Evolutionary conservation across 169 alveolate genomes (phyloP).

Genomic region (Cryptosporidium ubiquitum): DNA sequence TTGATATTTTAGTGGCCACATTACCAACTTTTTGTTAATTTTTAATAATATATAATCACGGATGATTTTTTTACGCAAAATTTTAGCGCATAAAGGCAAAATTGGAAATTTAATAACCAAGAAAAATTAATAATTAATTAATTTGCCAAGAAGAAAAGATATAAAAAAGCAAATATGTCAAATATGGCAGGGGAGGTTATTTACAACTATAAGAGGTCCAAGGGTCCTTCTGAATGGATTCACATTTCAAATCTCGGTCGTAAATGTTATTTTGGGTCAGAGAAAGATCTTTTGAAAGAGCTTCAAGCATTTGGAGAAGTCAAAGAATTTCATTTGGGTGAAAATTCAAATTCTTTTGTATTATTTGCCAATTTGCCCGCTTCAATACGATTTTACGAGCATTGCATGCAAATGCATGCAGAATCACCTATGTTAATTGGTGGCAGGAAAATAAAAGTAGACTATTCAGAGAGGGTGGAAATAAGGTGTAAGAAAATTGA

Average conservation of each 20-base stretch:
- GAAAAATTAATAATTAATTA: not conserved
- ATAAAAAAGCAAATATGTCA: not conserved
- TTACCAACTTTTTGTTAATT: not conserved
- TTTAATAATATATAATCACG: not conserved
- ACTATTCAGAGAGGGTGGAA: constrained; percentile 7
- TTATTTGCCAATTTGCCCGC: constrained; percentile 12
- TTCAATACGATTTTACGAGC: constrained; percentile 42
- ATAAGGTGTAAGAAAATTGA: not conserved
- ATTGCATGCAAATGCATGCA: constrained; percentile 11
- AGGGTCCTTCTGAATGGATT: constrained; percentile 15
- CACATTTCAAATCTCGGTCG: constrained; percentile 41
- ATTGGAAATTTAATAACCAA: not conserved
- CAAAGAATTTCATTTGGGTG: constrained; percentile 26
- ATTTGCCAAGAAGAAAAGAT: not conserved
- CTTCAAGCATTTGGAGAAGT: constrained; percentile 4
- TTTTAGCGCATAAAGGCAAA: constrained; percentile 22
- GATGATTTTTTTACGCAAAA: constrained; percentile 3
- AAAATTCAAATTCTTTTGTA: constrained; percentile 35
- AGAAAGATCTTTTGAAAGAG: constrained; percentile 8
- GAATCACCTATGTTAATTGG: not conserved
- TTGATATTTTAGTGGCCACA: not conserved
- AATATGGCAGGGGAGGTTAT: not conserved
- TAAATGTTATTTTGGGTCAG: not conserved
- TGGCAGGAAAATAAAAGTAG: constrained; percentile 21
- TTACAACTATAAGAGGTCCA: constrained; percentile 23